Conservation (phyloP, 768 basidiomycete genomes). For the Rhodotorula sphaerocarpa region DNA sequence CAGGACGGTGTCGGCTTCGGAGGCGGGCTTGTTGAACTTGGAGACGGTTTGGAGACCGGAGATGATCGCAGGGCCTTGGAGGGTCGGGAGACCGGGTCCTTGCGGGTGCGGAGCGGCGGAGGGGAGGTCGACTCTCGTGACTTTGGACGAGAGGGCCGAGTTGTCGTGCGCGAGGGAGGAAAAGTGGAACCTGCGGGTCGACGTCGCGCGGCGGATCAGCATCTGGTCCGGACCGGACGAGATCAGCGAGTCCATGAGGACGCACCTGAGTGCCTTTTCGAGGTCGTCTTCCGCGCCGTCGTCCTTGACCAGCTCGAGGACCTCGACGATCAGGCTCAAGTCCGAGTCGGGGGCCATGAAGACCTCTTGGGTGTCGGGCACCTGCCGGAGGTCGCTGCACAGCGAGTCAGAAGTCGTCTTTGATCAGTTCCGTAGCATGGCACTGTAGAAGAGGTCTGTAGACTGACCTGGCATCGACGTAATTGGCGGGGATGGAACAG, state of each 20-base stretch:
- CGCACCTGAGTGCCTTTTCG: constrained; percentile 62
- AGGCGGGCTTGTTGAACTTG: constrained; percentile 61
- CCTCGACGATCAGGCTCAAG: constrained; percentile 73
- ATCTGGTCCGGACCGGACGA: too few relatives aligned
- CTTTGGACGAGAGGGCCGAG: constrained; percentile 52
- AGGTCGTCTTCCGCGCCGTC: constrained; percentile 48
- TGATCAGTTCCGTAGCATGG: neutral
- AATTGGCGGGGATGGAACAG: constrained; percentile 51
- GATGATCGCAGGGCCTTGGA: constrained; percentile 50
- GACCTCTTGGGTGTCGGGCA: constrained; percentile 93
- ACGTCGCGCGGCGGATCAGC: too few relatives aligned
- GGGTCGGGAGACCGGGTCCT: constrained; percentile 47
- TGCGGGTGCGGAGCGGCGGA: constrained; percentile 47
- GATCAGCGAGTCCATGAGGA: neutral
- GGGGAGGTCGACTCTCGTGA: constrained; percentile 47
- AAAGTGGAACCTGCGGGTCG: constrained; percentile 71
- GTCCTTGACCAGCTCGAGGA: constrained; percentile 60
- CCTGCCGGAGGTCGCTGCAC: constrained; percentile 63
- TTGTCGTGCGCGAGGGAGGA: constrained; percentile 86
- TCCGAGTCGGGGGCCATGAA: constrained; percentile 63
- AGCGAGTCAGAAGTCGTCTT: neutral
- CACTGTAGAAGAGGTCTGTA: constrained; percentile 14
- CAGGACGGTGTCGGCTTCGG: constrained; percentile 57
- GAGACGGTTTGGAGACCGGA: constrained; percentile 61
- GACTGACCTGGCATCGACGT: constrained; percentile 79